Base-by-base conservation (phyloP, 768 basidiomycete species). In the Serendipita indica region DNA sequence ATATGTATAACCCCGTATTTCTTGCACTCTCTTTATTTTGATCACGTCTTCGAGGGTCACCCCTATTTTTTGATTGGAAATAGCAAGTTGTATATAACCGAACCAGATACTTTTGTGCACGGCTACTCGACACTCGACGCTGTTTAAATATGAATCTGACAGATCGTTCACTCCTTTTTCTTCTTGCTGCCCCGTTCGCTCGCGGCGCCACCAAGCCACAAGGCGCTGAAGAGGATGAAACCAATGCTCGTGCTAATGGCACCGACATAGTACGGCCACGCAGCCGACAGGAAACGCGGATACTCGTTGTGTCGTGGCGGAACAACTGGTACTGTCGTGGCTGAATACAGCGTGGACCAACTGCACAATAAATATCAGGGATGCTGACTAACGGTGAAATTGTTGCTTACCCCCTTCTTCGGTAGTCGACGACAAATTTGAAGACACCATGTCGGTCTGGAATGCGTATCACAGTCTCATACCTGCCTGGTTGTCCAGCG, bases 361-460 rank as follows among this genome's bases (percentile, higher is more conserved):
- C 91, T 93, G 62, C 35, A 14, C 46, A 54, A 27, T 57, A 60
- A 33, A 58, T 52, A 45, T 33, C 16, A 39, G 27, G 52, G 16
- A 33, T 56, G 4, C 32, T 67, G 39, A 43, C 32, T 14, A 34
- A 37, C 33, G 14, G 49, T 25, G 10, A 30, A 22, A 16, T 49
- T 20, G 16, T 10, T 35, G 67, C 83, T 67, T 63, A 90, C 83
- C 93, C 93, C 69, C 83, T 83, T 62, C 96, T 83, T 68, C 87
- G 89, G 73, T 90, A 82, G 70, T 93, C 80, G 41, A 96, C 71
- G n/a, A 90, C 76, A 67, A 98, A 93, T 68, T 97, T 98, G 79
- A 94, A 99, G 14, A 99, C 96, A 22, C 96, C 96, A 67, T 99
- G 96, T 57, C 93, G 77, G 70, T 98, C 94, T 4, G 96, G 96